Conservation (phyloP, 495 filamentous ascomycete species). For the Pseudoneurospora amorphoporcata region DNA sequence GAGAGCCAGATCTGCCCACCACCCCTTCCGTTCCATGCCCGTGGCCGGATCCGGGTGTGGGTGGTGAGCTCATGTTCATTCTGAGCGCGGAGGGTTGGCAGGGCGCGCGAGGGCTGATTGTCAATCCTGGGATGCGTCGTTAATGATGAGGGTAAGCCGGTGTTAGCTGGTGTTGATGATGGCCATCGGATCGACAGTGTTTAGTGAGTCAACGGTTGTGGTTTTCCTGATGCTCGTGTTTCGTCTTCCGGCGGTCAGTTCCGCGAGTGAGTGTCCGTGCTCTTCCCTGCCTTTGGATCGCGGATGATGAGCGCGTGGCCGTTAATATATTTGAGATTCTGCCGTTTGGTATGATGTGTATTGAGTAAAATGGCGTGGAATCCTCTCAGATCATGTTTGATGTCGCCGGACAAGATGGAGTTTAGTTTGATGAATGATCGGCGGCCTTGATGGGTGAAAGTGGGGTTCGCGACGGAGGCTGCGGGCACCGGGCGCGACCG, state of each 20-base stretch:
- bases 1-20: not conserved
- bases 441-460: not conserved
- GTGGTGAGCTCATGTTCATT: not conserved
- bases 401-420: not conserved
- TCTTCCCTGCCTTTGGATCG: not conserved
- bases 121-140: not conserved
- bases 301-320: not conserved
- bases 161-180: not conserved
- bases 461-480: not conserved
- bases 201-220: not conserved
- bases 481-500: not conserved
- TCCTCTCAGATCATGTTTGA: not conserved
- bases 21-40: not conserved
- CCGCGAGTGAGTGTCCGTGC: not conserved
- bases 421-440: not conserved
- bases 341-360: not conserved
- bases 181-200: not conserved
- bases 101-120: not conserved
- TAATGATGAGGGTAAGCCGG: not conserved
- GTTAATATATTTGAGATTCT: not conserved
- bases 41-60: not conserved
- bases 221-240: not conserved
- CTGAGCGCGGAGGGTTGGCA: not conserved
- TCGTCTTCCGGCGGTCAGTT: not conserved
- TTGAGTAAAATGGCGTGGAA: not conserved